Conservation (phyloP, 2,329 filamentous ascomycete genomes). For the Colletotrichum sp. region DNA sequence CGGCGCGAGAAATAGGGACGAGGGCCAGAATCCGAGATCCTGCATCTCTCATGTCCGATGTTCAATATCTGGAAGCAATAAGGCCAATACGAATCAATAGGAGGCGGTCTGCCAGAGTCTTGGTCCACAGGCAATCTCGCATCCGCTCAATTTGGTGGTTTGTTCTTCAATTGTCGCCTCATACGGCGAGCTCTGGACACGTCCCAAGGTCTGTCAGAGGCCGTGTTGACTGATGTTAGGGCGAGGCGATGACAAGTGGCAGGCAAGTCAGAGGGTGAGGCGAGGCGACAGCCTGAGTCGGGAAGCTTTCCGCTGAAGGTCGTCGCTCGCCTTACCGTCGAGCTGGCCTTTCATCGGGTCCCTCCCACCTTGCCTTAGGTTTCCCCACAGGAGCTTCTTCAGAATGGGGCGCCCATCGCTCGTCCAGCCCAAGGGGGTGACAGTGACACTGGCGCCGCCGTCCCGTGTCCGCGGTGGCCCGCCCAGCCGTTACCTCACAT, state of each 20-base stretch:
- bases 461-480: conserved; percentile 8
- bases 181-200: neutral
- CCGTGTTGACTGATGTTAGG: neutral
- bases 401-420: conserved; percentile 4
- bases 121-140: neutral
- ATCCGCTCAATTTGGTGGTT: neutral
- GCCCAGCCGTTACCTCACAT: conserved; percentile 5
- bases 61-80: neutral
- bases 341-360: neutral
- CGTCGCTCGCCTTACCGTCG: neutral
- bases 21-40: neutral
- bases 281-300: conserved; percentile 2
- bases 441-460: conserved; percentile 11
- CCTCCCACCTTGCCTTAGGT: neutral
- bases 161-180: neutral
- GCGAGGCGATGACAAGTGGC: neutral
- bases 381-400: conserved; percentile 12
- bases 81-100: neutral
- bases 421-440: neutral
- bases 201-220: neutral
- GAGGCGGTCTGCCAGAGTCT: neutral
- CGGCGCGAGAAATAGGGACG: neutral
- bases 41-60: neutral
- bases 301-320: neutral
- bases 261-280: neutral